Evolutionary conservation across 2,329 filamentous ascomycete species (phyloP), one percentile per base, ranked within the genome.

Genomic region (Fonsecaea pedrosoi): DNA sequence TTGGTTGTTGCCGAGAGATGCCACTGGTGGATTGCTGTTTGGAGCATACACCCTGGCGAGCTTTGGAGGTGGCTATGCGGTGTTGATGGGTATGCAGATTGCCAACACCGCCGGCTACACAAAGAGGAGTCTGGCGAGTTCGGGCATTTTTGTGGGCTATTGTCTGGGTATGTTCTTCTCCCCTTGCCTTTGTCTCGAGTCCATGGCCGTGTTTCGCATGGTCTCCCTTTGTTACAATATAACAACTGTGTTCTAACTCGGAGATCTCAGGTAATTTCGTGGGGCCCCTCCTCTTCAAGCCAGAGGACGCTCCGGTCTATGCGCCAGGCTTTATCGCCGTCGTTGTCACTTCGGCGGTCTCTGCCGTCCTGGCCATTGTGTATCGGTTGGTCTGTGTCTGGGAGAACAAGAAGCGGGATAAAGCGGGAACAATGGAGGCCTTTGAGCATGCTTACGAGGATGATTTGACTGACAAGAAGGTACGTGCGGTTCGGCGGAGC

Each of bases 401-500:
- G 69, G 66, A 69, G 58, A 70, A 70, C 38, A 53, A 54, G 25
- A 65, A 58, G 54, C 50, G 69, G 18, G 66, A 70, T 30, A 61
- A 53, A 18, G 45, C 54, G 8, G 66, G 69, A 74, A 78, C 76
- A 9, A 12, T 45, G 53, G 83, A 85, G 73, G 82, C 77, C 1
- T 85, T 80, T 55, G 83, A 85, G 54, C 79, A 85, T 71, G 83
- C 83, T 0, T 85, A 83, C 64, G 81, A 85, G 59, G 83, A 85
- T 72, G 82, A 84, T 67, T 75, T 84, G 50, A 85, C 82, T 4
- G 82, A 85, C 70, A 78, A 71, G 57, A 80, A 62, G 65, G 61
- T 64, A 64, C 9, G 45, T 13, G 10, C 2, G 8, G 12, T 13
- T 30, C 7, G 5, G n/a, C 18, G 9, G 10, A 3, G 30, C 30